Percentiles rank a stretch among this genome's conserved stretches.
Evolutionary conservation across 345 rosid genomes (phyloP).

Genomic region (Linum trigynum): DNA sequence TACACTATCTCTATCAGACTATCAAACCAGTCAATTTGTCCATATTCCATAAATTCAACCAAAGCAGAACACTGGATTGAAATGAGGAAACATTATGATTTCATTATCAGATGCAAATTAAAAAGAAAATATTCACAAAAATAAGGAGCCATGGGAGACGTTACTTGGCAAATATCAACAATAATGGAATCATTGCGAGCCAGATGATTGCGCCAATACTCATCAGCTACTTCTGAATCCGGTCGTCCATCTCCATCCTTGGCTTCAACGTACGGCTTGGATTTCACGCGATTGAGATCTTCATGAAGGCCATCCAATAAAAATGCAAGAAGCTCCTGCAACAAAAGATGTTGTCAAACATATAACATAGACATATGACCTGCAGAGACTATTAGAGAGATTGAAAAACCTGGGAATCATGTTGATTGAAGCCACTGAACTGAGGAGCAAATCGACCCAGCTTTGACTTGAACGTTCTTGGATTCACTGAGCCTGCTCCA

Average conservation of each 20-base stretch:
- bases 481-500: slow-evolving; percentile 76
- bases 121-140: neutral
- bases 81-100: neutral
- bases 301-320: slow-evolving; percentile 97
- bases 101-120: slow-evolving; percentile 1
- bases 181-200: slow-evolving; percentile 91
- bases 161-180: slow-evolving; percentile 81
- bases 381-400: slow-evolving; percentile 14
- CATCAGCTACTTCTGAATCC: slow-evolving; percentile 90
- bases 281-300: slow-evolving; percentile 88
- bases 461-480: slow-evolving; percentile 85
- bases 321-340: slow-evolving; percentile 87
- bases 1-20: neutral
- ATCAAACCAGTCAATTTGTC: neutral
- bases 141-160: neutral
- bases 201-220: slow-evolving; percentile 80
- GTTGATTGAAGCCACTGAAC: slow-evolving; percentile 94
- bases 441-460: slow-evolving; percentile 96
- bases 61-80: neutral
- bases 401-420: slow-evolving; percentile 82
- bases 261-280: slow-evolving; percentile 83
- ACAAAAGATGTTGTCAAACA: slow-evolving; percentile 16
- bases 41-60: neutral
- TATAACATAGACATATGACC: slow-evolving; percentile 19
- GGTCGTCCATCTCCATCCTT: slow-evolving; percentile 77